A percentile compares a stretch with the other conserved stretches of the same genome.
phyloP scores from a whole-genome alignment of 768 basidiomycete species.

The Austroboletus festivus region DNA sequence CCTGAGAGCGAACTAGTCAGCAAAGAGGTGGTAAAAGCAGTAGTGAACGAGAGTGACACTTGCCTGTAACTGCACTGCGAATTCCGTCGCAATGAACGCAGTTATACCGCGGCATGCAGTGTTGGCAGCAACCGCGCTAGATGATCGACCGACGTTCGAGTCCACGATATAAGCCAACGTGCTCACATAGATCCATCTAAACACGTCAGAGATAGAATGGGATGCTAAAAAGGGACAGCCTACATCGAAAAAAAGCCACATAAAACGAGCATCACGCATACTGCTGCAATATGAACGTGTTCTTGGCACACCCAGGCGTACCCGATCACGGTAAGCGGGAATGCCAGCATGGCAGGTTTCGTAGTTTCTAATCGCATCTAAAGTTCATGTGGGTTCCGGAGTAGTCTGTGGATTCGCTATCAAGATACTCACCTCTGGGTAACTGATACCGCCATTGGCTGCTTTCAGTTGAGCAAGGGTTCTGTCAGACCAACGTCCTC shows the following conservation, averaged over 20 bases:
- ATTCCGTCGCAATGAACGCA: constrained; percentile 71
- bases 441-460: constrained; percentile 44
- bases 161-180: constrained; percentile 87
- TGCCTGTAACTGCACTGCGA: constrained; percentile 70
- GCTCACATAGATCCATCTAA: constrained; percentile 60
- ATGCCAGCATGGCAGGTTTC: constrained; percentile 46
- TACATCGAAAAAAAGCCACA: constrained; percentile 77
- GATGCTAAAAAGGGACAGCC: constrained; percentile 20
- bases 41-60: no score
- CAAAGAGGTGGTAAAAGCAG: no score
- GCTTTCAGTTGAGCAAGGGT: constrained; percentile 45
- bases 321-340: constrained; percentile 59
- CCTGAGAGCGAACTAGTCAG: no score
- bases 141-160: constrained; percentile 77
- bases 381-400: not conserved
- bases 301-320: constrained; percentile 74
- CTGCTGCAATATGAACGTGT: constrained; percentile 60
- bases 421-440: constrained; percentile 59
- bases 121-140: constrained; percentile 74
- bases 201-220: not conserved
- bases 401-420: not conserved
- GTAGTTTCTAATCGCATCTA: constrained; percentile 73
- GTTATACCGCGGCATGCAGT: constrained; percentile 66
- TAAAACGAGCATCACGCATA: constrained; percentile 73
- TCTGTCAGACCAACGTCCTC: constrained; percentile 58